These are phyloP conservation scores for Globisporangium camurandrum DNA, from an alignment of 352 stramenopile species.

Conservation along the genomic window DNA sequence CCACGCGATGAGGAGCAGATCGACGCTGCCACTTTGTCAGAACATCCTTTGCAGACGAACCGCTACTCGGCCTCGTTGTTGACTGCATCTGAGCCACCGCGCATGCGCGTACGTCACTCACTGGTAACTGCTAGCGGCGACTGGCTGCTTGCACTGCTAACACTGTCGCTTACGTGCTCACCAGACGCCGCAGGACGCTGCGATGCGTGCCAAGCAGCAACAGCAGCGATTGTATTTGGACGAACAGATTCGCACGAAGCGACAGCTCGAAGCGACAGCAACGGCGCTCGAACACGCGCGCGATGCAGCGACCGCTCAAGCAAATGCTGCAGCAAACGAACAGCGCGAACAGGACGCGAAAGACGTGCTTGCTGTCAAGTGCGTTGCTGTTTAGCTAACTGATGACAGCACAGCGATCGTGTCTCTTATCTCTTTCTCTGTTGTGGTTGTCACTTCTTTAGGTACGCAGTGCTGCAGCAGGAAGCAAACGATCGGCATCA, in stretches of 20 bases:
- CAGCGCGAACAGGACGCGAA: conserved; percentile 7
- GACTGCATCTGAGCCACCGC: not conserved
- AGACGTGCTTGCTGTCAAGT: conserved; percentile 5
- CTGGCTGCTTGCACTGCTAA: no score
- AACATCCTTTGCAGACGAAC: no score
- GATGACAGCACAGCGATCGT: no score
- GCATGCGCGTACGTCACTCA: not conserved
- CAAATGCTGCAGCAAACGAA: not conserved
- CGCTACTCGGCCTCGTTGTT: no score
- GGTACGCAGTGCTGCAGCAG: conserved; percentile 27
- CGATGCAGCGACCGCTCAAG: conserved; percentile 1
- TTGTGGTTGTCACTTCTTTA: conserved; percentile 5
- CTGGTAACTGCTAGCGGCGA: not conserved
- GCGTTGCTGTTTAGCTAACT: no score
- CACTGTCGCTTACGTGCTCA: not conserved
- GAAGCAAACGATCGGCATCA: conserved; percentile 30
- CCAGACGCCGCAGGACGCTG: not conserved
- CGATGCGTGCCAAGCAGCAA: not conserved
- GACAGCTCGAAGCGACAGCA: not conserved
- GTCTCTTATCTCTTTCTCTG: not conserved
- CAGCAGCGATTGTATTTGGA: conserved; percentile 10
- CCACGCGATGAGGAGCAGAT: no score
- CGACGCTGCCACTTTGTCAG: no score
- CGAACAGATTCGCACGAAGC: not conserved
- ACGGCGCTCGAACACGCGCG: conserved; percentile 3